Evolutionary conservation across 2,329 filamentous ascomycete genomes (phyloP).

Genomic region (Tolypocladium capitatum): DNA sequence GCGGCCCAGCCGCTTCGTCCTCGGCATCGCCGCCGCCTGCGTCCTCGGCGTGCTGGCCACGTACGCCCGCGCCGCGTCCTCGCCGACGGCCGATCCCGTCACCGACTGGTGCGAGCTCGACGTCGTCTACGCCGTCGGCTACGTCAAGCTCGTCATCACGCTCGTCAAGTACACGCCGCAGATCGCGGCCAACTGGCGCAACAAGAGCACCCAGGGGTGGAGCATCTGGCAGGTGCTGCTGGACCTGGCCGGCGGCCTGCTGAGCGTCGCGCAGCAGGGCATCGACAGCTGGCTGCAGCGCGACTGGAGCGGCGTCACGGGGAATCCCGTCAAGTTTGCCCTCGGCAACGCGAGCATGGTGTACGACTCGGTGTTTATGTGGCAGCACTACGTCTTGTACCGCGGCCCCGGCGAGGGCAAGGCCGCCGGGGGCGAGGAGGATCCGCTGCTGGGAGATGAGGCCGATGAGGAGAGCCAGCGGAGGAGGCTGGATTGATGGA

Average conservation of each 20-base stretch:
- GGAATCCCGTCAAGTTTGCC: constrained; percentile 82
- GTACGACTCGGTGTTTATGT: constrained; percentile 77
- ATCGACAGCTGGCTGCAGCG: constrained; percentile 74
- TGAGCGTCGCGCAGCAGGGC: constrained; percentile 69
- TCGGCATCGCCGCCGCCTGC: constrained; percentile 58
- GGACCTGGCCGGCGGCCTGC: constrained; percentile 66
- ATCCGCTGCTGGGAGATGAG: constrained; percentile 15
- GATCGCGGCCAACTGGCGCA: constrained; percentile 68
- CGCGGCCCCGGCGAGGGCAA: constrained; percentile 5
- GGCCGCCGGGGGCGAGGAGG: constrained; percentile 5
- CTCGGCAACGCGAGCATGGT: constrained; percentile 74
- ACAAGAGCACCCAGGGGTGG: constrained; percentile 79
- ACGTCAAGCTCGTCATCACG: constrained; percentile 80
- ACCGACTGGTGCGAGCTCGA: constrained; percentile 49
- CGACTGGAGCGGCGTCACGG: constrained; percentile 83
- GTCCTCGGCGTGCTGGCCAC: constrained; percentile 43
- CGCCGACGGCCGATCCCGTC: constrained; percentile 18
- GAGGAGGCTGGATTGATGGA: neutral
- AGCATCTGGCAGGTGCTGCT: constrained; percentile 73
- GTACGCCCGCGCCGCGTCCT: constrained; percentile 30
- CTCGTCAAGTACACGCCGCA: constrained; percentile 90
- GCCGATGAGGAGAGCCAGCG: neutral
- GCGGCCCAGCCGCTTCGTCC: constrained; percentile 46
- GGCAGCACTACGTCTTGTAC: constrained; percentile 82
- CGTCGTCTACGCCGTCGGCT: constrained; percentile 57